Evolutionary conservation across 2,329 filamentous ascomycete species (phyloP).

Genomic region (Penicillium sp.): DNA sequence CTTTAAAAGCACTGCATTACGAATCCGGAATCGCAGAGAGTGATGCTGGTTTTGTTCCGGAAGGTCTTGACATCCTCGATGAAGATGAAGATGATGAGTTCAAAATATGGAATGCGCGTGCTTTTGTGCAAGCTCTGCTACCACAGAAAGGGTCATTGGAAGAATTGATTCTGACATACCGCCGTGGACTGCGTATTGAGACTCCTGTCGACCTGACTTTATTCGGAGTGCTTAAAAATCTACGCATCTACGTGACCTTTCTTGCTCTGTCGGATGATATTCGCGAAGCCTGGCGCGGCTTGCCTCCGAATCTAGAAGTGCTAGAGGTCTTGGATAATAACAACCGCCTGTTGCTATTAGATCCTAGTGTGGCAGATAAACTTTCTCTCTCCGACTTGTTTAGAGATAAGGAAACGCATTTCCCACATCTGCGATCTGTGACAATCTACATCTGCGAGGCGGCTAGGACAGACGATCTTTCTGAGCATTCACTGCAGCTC

Average conservation of each 20-base stretch:
- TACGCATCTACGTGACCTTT: slow-evolving; percentile 12
- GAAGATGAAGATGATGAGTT: too few species aligned
- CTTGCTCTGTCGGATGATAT: background rate
- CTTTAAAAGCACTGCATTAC: slow-evolving; percentile 15
- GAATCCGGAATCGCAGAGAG: slow-evolving; percentile 7
- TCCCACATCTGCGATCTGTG: slow-evolving; percentile 4
- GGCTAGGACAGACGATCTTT: background rate
- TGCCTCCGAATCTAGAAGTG: slow-evolving; percentile 8
- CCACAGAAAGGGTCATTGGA: slow-evolving; percentile 6
- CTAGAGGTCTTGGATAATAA: slow-evolving; percentile 13
- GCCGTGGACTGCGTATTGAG: slow-evolving; percentile 8
- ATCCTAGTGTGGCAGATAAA: background rate
- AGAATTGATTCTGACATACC: slow-evolving; percentile 7
- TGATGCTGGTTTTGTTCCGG: background rate
- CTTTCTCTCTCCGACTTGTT: slow-evolving; percentile 4
- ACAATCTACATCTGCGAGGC: background rate
- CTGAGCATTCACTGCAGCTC: background rate
- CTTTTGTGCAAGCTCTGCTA: slow-evolving; percentile 10
- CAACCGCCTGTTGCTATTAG: background rate
- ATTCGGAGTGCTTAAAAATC: slow-evolving; percentile 2
- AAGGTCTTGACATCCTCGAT: too few species aligned
- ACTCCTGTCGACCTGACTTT: slow-evolving; percentile 10
- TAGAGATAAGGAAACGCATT: slow-evolving; percentile 1
- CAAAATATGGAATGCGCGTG: background rate
- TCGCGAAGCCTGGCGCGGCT: too few species aligned